Evolutionary conservation across 1,284 basidiomycete species (phyloP).

Genomic region (Cystobasidiaceae sp.): DNA sequence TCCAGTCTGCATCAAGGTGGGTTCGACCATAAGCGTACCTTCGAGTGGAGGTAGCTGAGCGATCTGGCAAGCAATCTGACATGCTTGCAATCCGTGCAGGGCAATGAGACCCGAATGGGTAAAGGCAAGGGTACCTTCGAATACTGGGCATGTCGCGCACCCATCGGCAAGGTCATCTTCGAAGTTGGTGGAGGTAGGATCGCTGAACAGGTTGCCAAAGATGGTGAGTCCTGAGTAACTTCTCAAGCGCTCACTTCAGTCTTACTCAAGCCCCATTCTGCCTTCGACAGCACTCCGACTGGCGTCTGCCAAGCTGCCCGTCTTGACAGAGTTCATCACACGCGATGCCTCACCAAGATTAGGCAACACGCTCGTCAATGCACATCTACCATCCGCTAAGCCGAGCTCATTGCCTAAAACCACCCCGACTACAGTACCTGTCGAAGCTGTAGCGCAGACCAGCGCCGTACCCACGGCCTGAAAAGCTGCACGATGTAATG

Average conservation of each 20-base stretch:
- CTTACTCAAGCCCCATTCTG: too few species aligned
- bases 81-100: constrained; percentile 51
- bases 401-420: constrained; percentile 6
- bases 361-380: constrained; percentile 52
- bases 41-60: neutral
- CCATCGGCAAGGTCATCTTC: constrained; percentile 86
- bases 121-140: constrained; percentile 98
- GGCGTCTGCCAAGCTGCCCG: constrained; percentile 84
- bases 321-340: constrained; percentile 81
- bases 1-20: constrained; percentile 91
- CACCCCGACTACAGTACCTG: neutral
- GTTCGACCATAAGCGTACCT: constrained; percentile 28
- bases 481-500: too few species aligned
- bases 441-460: neutral
- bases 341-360: constrained; percentile 67
- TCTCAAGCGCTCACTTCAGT: too few species aligned
- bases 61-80: too few species aligned
- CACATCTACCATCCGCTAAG: constrained; percentile 6
- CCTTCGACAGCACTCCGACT: constrained; percentile 68
- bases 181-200: constrained; percentile 89
- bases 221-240: constrained; percentile 63
- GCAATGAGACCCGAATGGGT: constrained; percentile 99
- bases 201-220: constrained; percentile 85
- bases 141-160: constrained; percentile 92
- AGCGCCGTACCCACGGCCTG: neutral